Base-by-base conservation (phyloP, 2,329 filamentous ascomycete genomes). In the Fonsecaea multimorphosa region DNA sequence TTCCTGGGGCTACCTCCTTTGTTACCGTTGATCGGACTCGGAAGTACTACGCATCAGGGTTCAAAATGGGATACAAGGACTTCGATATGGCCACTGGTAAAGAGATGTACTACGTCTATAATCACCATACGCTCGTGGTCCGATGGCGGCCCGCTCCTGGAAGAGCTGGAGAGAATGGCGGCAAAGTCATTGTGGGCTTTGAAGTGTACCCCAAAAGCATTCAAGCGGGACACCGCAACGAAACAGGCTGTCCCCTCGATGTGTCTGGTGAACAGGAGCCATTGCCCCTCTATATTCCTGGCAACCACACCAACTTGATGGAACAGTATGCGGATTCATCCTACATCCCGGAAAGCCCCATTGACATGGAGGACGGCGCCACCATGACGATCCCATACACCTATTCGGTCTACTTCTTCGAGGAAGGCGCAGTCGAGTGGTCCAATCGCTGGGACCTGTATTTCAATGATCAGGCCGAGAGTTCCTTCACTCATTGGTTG, bases 161-260 rank as follows among this genome's bases (percentile, higher is more conserved):
- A 11, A 84, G 81, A 68, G 88, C 86, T 63, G 91, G 90, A 32
- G 84, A 88, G 19, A 84, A 85, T 52, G 90, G 91, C 57, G 89
- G 88, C 69, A 93, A 91, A 78, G 87, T 95, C 44, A 86, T 97
- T 70, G 91, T 96, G 22, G 92, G 91, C 0, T 96, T 97, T 74
- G 92, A 97, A 79, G 89, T 96, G 29, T 96, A 95, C 73, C 87
- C 92, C 24, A 96, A 94, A 82, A 96, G 91, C 74, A 86, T 96
- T 72, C 87, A 87, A 27, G 81, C 84, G 12, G 83, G 81, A 66
- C 84, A 86, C 70, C 86, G 90, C 56, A 82, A 87, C 63, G 83
- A 84, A 46, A 79, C 82, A 16, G 90, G 91, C 16, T 91, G 92
- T 72, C 91, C 91, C 0, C 80, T 81, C 22, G 85, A 91, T 68